Evolutionary conservation across 805 yeast genomes (phyloP).

Genomic region (Brettanomyces custersianus): DNA sequence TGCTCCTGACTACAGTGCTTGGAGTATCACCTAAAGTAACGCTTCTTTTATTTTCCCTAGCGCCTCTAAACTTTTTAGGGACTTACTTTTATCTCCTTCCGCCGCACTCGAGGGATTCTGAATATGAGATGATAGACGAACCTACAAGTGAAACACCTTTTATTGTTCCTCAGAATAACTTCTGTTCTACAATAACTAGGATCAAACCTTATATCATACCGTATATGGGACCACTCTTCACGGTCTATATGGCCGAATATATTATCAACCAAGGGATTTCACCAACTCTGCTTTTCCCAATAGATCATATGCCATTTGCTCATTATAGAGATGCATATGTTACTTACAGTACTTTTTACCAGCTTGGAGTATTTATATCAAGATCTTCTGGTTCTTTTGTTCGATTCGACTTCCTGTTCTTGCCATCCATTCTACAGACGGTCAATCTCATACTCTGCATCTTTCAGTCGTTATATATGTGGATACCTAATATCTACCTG

Average conservation of each 20-base stretch:
- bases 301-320: conserved; percentile 59
- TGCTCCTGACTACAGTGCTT: conserved; percentile 65
- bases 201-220: conserved; percentile 44
- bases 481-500: conserved; percentile 52
- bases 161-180: neutral
- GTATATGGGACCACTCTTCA: conserved; percentile 73
- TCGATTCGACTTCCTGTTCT: conserved; percentile 48
- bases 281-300: conserved; percentile 77
- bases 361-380: conserved; percentile 86
- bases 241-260: conserved; percentile 84
- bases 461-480: conserved; percentile 52
- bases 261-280: conserved; percentile 86
- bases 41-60: conserved; percentile 44
- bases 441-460: conserved; percentile 52
- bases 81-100: conserved; percentile 23
- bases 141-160: neutral
- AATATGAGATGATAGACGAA: neutral
- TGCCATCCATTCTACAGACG: conserved; percentile 59
- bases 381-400: conserved; percentile 70
- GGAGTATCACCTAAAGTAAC: conserved; percentile 45
- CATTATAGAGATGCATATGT: conserved; percentile 82
- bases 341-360: conserved; percentile 82
- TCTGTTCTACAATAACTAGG: conserved; percentile 17
- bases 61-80: conserved; percentile 21
- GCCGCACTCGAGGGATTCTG: neutral